Base-by-base conservation (phyloP, 345 rosid genomes). In the Cochlearia excelsa region DNA sequence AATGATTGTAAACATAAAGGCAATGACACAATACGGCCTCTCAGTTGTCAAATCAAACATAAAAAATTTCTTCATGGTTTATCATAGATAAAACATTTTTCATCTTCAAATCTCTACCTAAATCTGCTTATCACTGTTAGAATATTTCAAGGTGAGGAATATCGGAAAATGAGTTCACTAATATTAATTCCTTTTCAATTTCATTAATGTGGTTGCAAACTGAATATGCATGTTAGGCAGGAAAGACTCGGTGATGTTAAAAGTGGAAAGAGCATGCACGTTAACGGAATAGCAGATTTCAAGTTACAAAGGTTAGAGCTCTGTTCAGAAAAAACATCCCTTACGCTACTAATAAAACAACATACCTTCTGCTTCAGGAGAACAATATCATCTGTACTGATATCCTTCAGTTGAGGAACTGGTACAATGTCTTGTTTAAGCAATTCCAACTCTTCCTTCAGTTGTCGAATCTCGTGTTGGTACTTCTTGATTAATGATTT, bases 401-500 rank as follows among this genome's bases (percentile, higher is more conserved):
- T 69, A 65, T 84, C 84, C 55, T 79, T 84, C 68, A 77, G 51
- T 62, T 76, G 91, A 60, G 97, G 86, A 81, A 81, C 73, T 55
- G 87, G 79, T 51, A 77, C 81, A 61, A 87, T 85, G 57, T 88
- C 96, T 70, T 78, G 81, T 79, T 87, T 94, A 74, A 94, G 59
- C 68, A 81, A 96, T 44, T 90, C 99, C 60, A 94, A 74, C 80
- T 94, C 99, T 75, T 94, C 95, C 81, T 85, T 94, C 59, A 94
- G 79, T 54, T 71, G 74, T 37, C 85, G 84, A 79, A 90, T 90
- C 86, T 94, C 97, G 57, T 85, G 80, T 81, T 90, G 99, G 64
- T 94, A 87, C 77, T 90, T 94, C 78, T 94, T 94, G 68, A 94
- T 89, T 56, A 94, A 88, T 49, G 99, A 94, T 74, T 94, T 94